A percentile compares a stretch with the other conserved stretches of the same genome.
phyloP scores from a whole-genome alignment of 208 protist genomes.

The Leishmania guyanensis region DNA sequence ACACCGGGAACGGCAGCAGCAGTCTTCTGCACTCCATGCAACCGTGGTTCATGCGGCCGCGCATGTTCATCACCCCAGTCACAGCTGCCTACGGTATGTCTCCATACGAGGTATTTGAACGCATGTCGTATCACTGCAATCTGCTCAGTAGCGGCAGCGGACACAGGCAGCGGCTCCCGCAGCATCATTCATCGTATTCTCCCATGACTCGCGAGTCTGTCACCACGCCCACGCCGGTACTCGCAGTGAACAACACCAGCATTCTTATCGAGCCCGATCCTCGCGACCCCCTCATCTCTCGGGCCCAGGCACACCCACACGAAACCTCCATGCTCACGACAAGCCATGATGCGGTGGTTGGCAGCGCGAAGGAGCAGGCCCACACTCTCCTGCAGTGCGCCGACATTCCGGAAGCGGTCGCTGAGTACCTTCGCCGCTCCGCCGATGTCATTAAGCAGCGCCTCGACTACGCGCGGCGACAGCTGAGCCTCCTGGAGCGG shows the following conservation, averaged over 20 bases:
- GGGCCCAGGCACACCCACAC: slow-evolving; percentile 15
- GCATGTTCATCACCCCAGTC: slow-evolving; percentile 55
- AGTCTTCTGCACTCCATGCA: slow-evolving; percentile 33
- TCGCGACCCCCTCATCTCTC: slow-evolving; percentile 16
- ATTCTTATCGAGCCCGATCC: slow-evolving; percentile 26
- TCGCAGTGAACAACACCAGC: slow-evolving; percentile 25
- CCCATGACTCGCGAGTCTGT: neutral
- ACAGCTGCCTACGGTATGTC: slow-evolving; percentile 37
- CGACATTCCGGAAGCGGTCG: slow-evolving; percentile 28
- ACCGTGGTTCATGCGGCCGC: slow-evolving; percentile 74
- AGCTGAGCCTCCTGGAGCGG: slow-evolving; percentile 10
- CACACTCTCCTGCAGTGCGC: slow-evolving; percentile 27
- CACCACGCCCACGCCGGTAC: neutral
- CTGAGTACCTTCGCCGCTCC: slow-evolving; percentile 32
- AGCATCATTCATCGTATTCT: neutral
- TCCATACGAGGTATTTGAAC: slow-evolving; percentile 51
- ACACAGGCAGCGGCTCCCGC: slow-evolving; percentile 1
- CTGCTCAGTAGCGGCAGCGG: slow-evolving; percentile 2
- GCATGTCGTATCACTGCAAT: slow-evolving; percentile 30
- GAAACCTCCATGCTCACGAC: neutral
- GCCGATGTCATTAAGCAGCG: slow-evolving; percentile 18
- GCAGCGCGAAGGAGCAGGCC: slow-evolving; percentile 15
- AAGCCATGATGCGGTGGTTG: neutral
- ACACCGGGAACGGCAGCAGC: slow-evolving; percentile 13
- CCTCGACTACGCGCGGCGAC: slow-evolving; percentile 25